Conservation (phyloP, 1,139 yeast species). For the Nakaseomyces sp. region DNA sequence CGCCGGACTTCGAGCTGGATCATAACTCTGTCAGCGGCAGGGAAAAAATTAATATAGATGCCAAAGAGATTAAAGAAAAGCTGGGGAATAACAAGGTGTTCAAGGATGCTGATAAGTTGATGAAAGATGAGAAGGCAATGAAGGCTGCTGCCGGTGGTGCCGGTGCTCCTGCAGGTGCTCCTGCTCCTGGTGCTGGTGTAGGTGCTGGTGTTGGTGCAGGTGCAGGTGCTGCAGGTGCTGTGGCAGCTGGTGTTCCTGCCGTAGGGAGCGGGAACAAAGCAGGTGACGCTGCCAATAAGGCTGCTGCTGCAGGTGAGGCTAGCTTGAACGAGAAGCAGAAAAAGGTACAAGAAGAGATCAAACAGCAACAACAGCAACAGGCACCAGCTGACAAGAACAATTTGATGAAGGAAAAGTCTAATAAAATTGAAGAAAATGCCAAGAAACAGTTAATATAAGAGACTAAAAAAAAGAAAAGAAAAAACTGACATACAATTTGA, state of each 20-base stretch:
- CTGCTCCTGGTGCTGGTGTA: constrained; percentile 1
- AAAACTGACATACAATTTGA: no score
- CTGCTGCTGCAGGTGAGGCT: constrained; percentile 3
- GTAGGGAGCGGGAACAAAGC: not conserved
- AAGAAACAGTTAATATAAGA: constrained; percentile 10
- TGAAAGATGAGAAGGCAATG: constrained; percentile 1
- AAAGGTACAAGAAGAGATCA: constrained; percentile 6
- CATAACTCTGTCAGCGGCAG: constrained; percentile 7
- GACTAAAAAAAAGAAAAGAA: not conserved
- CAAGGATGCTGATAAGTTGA: not conserved
- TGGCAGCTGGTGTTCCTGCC: not conserved
- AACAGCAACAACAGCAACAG: constrained; percentile 9
- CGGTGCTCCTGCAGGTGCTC: constrained; percentile 4
- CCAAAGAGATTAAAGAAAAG: constrained; percentile 5
- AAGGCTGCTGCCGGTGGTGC: not conserved
- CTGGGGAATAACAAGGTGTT: constrained; percentile 4
- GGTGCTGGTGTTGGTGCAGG: not conserved
- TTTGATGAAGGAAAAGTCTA: constrained; percentile 23
- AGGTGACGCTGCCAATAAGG: not conserved
- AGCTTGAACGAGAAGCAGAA: constrained; percentile 5
- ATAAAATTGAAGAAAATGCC: constrained; percentile 10
- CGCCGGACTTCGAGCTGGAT: constrained; percentile 24
- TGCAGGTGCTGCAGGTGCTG: not conserved
- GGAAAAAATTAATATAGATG: not conserved
- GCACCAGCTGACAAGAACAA: constrained; percentile 17